Evolutionary conservation across 306 rosid species (phyloP).

Genomic region (Cucurbita pepo): DNA sequence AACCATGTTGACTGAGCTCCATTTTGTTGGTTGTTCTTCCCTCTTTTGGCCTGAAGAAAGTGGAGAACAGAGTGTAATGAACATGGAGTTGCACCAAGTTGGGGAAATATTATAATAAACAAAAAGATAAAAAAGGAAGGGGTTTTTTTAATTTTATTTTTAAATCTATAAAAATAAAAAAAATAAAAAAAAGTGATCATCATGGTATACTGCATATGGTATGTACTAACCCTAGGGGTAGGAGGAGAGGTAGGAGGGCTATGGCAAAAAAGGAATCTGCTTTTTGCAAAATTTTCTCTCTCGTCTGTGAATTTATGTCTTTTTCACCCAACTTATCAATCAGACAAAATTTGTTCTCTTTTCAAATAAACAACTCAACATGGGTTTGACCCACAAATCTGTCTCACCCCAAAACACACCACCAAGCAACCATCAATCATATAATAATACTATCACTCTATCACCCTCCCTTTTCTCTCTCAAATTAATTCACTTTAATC

Average conservation of each 20-base stretch:
- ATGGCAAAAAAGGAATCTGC: conserved; percentile 59
- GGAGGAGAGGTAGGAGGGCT: not conserved
- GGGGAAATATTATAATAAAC: conserved; percentile 3
- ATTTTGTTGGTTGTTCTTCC: conserved; percentile 16
- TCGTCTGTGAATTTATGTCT: conserved; percentile 46
- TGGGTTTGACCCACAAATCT: conserved; percentile 84
- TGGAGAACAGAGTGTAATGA: not conserved
- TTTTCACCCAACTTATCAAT: conserved; percentile 55
- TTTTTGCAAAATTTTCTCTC: conserved; percentile 1
- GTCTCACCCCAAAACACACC: conserved; percentile 8
- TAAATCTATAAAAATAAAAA: not conserved
- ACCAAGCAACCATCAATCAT: not conserved
- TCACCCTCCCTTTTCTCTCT: too few relatives aligned
- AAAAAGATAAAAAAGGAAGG: not conserved
- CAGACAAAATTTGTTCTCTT: conserved; percentile 28
- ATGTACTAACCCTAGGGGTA: not conserved
- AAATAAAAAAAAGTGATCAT: not conserved
- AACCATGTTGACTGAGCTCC: conserved; percentile 82
- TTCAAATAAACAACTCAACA: conserved; percentile 25
- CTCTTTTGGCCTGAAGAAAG: not conserved
- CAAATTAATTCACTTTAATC: too few relatives aligned
- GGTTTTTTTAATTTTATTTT: too few relatives aligned
- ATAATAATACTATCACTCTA: not conserved
- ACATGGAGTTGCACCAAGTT: conserved; percentile 7
- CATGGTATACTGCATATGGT: not conserved